Evolutionary conservation across 2,329 filamentous ascomycete species (phyloP).

Genomic region (Lecanicillium sp.): DNA sequence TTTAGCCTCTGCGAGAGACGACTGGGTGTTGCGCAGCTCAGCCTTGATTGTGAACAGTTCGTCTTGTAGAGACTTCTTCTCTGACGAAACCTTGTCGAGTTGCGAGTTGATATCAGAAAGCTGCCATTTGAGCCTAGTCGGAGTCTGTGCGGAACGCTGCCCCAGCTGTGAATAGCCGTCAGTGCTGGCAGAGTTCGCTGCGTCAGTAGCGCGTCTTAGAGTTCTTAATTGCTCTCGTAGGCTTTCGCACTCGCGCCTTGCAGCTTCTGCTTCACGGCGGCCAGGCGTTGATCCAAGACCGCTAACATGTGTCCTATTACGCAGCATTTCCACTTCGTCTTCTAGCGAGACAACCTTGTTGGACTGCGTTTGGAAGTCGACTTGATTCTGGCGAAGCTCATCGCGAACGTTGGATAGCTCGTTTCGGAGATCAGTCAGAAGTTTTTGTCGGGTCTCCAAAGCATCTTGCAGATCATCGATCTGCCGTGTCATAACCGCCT

Average conservation of each 20-base stretch:
- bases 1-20: constrained; percentile 49
- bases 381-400: constrained; percentile 60
- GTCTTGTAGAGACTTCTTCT: constrained; percentile 57
- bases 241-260: constrained; percentile 18
- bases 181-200: constrained; percentile 19
- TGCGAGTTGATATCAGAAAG: constrained; percentile 52
- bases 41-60: constrained; percentile 50
- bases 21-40: constrained; percentile 52
- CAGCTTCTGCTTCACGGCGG: constrained; percentile 18
- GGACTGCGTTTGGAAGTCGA: constrained; percentile 52
- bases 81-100: constrained; percentile 46
- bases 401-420: constrained; percentile 61
- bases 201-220: constrained; percentile 17
- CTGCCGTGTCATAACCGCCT: constrained; percentile 62
- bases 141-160: constrained; percentile 30
- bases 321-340: constrained; percentile 56
- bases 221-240: constrained; percentile 30
- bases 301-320: constrained; percentile 1
- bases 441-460: constrained; percentile 57
- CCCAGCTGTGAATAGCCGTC: constrained; percentile 23
- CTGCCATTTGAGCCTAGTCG: constrained; percentile 47
- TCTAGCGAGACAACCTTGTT: constrained; percentile 63
- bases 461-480: constrained; percentile 68
- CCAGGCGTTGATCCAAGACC: constrained; percentile 1
- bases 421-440: constrained; percentile 55